Base-by-base conservation (phyloP, 352 stramenopile species). In the Phytophthora kernoviae region DNA sequence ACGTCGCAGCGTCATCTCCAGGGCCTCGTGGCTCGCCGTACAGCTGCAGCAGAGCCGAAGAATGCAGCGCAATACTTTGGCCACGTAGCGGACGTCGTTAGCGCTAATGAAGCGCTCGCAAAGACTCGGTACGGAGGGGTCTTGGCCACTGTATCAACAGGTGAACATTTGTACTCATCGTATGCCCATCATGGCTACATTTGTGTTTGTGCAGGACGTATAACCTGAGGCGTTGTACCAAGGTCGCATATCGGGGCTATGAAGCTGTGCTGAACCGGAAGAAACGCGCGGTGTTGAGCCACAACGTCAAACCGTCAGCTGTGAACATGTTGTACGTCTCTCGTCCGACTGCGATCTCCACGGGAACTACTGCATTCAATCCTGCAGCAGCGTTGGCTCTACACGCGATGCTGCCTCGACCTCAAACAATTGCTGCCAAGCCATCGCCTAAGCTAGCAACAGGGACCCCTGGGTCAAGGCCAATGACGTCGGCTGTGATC, bases 181-280 rank as follows among this genome's bases (percentile, higher is more conserved):
- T 7, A 30, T 30, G 24, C 24, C n/a, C n/a, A n/a, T n/a, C n/a
- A n/a, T n/a, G n/a, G n/a, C n/a, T 66, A 26, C 34, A 42, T 46
- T 53, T 52, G 15, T 46, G 26, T 18, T 14, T 41, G 4, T 62
- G 32, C 58, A 91, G 81, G 21, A 62, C 53, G 30, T 85, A 87
- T 60, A 90, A 85, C 50, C 66, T 91, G 30, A 92, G 90, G 67
- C 79, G 85, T 44, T 62, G 80, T 27, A 75, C 73, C 47, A 75
- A 84, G 37, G 67, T 91, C 2, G 70, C 73, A 7, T 77, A 79
- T 48, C 65, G 88, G 15, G 85, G 83, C 32, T 92, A 93, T 55
- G 85, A 94, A 59, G 73, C 77, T 7, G 85, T 94, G 17, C 54
- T 94, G 21, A 93, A 74, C 51, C 72, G 79, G 26, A 88, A 87